phyloP scores from a whole-genome alignment of 1,284 basidiomycete species.

The Neotropicomus parvogracilis region DNA sequence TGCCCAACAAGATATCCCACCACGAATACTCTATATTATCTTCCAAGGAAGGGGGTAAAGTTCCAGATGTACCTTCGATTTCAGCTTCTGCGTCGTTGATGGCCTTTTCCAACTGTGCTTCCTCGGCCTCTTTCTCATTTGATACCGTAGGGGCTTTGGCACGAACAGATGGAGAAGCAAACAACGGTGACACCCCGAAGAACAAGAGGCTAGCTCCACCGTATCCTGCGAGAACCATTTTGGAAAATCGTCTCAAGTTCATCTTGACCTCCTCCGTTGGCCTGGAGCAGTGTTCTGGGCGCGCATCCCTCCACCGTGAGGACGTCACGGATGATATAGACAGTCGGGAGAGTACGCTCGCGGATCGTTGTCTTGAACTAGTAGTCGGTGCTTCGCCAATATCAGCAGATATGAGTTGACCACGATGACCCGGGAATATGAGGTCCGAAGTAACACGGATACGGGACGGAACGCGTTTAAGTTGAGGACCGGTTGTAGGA shows the following conservation, averaged over 20 bases:
- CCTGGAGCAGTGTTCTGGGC: constrained; percentile 31
- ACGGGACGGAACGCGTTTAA: constrained; percentile 46
- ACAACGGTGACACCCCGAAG: constrained; percentile 62
- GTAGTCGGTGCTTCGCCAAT: constrained; percentile 53
- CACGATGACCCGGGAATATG: constrained; percentile 56
- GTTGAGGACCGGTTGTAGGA: constrained; percentile 31
- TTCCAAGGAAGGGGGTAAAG: constrained; percentile 17
- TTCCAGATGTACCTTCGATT: constrained; percentile 44
- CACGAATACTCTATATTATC: constrained; percentile 53
- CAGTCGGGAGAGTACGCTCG: constrained; percentile 30
- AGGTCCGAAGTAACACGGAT: constrained; percentile 67
- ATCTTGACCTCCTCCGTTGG: constrained; percentile 56
- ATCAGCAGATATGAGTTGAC: constrained; percentile 69
- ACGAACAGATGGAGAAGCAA: constrained; percentile 27
- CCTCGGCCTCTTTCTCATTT: constrained; percentile 49
- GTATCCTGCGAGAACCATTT: constrained; percentile 76
- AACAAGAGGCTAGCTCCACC: constrained; percentile 75
- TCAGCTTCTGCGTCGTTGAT: constrained; percentile 69
- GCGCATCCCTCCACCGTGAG: constrained; percentile 23
- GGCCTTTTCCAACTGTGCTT: constrained; percentile 57
- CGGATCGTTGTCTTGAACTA: constrained; percentile 24
- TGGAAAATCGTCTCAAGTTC: constrained; percentile 69
- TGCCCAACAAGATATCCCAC: constrained; percentile 76
- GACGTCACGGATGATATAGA: constrained; percentile 33
- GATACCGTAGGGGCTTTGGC: constrained; percentile 27